A percentile compares a stretch with the other conserved stretches of the same genome.
Conservation (phyloP, 78 protist genomes). For the Pelomyxa schiedti region DNA sequence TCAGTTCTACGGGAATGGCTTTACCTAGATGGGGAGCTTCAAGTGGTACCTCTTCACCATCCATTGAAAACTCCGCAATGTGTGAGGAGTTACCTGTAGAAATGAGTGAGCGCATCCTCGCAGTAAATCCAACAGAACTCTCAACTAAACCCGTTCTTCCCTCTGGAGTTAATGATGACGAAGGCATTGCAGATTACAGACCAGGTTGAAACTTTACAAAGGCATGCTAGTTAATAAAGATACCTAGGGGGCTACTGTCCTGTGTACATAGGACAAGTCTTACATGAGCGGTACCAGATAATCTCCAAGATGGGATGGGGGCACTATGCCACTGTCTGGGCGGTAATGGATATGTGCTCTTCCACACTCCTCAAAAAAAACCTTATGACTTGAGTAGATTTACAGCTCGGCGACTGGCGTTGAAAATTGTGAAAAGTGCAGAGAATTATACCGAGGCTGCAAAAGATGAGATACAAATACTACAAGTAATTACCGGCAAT, state of each 20-base stretch:
- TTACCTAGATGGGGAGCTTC: too few relatives aligned
- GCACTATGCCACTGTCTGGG: constrained; percentile 97
- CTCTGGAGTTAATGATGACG: too few relatives aligned
- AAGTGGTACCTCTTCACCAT: too few relatives aligned
- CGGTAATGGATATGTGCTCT: constrained; percentile 52
- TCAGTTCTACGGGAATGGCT: too few relatives aligned
- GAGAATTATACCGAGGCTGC: constrained; percentile 83
- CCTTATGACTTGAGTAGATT: not conserved
- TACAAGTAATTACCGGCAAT: constrained; percentile 4
- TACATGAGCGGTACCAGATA: constrained; percentile 57
- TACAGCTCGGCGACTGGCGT: constrained; percentile 36
- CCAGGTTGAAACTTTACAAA: too few relatives aligned
- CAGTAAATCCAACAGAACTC: too few relatives aligned
- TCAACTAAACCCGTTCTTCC: too few relatives aligned
- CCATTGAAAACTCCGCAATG: too few relatives aligned
- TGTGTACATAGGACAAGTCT: constrained; percentile 74
- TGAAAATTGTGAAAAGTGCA: constrained; percentile 77
- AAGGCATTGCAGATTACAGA: not conserved
- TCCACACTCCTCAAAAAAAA: not conserved
- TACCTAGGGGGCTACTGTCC: constrained; percentile 95
- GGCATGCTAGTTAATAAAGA: too few relatives aligned
- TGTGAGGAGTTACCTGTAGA: too few relatives aligned
- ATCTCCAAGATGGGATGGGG: constrained; percentile 96
- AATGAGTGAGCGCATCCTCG: too few relatives aligned
- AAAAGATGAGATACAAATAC: constrained; percentile 63